Evolutionary conservation across 495 filamentous ascomycete genomes (phyloP), one percentile per base, ranked within the genome.

Genomic region (Extremus antarcticus): DNA sequence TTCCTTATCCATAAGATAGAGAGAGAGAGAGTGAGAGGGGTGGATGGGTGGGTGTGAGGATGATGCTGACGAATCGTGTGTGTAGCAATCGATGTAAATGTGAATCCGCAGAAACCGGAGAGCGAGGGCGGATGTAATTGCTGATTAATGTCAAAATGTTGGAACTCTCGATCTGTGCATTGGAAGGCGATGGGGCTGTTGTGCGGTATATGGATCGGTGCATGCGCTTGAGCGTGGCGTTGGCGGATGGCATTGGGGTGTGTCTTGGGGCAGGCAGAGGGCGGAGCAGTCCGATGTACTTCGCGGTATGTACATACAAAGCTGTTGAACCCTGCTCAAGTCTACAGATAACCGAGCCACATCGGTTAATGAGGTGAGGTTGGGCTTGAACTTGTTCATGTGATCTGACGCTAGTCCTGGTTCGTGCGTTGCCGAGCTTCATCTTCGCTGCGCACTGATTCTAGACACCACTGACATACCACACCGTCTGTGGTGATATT

Each of bases 81-180:
- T 9, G 22, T 29, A 62, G 55, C 59, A 19, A 62, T 62, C 51
- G 59, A 62, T 47, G 59, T 62, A 8, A 62, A 62, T 41, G 55
- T 62, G 3, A 62, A 62, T 51, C 25, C 43, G 40, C 50, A 43
- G 43, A 58, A 57, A 38, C 59, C 59, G 25, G 59, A 62, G 55
- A 58, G 51, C 38, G 55, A 62, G 22, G 59, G 59, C 19, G 59
- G 59, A 8, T 62, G 59, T 35, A 62, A 55, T 48, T 62, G 59
- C 51, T 62, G 41, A 60, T 45, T n/a, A 45, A n/a, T 45, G 15
- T 17, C 41, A n/a, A 45, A 7, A 45, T n/a, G 8, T 45, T 45
- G 41, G 15, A 21, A n/a, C 8, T 17, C 8, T 45, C 20, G 41
- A 21, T 8, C 15, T n/a, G 9, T n/a, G 35, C 35, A 40, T 40